These are phyloP conservation scores for Suillus subluteus DNA, from an alignment of 768 basidiomycete species.

Conservation along the genomic window DNA sequence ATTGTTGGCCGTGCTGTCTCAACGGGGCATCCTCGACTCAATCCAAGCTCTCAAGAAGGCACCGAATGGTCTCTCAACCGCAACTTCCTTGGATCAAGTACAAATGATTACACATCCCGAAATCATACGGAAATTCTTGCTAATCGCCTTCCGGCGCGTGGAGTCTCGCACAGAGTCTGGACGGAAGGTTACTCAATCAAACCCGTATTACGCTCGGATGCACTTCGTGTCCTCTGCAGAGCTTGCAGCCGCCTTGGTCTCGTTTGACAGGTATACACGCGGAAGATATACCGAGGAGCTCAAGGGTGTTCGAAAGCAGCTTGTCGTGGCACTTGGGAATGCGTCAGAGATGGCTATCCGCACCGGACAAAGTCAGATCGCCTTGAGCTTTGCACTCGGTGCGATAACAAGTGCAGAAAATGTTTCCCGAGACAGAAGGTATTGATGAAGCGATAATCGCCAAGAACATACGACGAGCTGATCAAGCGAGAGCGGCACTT, in stretches of 20 bases:
- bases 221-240: slow-evolving; percentile 34
- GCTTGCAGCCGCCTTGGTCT: slow-evolving; percentile 32
- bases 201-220: slow-evolving; percentile 26
- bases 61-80: slow-evolving; percentile 22
- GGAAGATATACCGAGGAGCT: slow-evolving; percentile 24
- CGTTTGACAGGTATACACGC: slow-evolving; percentile 31
- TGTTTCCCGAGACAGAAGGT: slow-evolving; percentile 2
- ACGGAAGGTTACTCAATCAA: slow-evolving; percentile 22
- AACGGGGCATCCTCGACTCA: slow-evolving; percentile 26
- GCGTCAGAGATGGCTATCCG: slow-evolving; percentile 35
- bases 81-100: slow-evolving; percentile 22
- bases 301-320: slow-evolving; percentile 28
- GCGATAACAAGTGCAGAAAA: slow-evolving; percentile 6
- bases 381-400: slow-evolving; percentile 8
- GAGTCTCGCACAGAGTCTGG: slow-evolving; percentile 28
- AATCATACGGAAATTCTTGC: slow-evolving; percentile 24
- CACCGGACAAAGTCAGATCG: slow-evolving; percentile 1
- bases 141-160: slow-evolving; percentile 21
- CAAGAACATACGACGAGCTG: slow-evolving; percentile 7
- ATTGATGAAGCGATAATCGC: neutral
- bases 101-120: slow-evolving; percentile 28
- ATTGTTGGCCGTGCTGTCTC: slow-evolving; percentile 31
- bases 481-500: slow-evolving; percentile 7
- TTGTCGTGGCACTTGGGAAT: slow-evolving; percentile 37
- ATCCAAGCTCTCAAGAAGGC: slow-evolving; percentile 19